Evolutionary conservation across 108 stramenopile genomes (phyloP).

Genomic region (Skeletonema menzelii): DNA sequence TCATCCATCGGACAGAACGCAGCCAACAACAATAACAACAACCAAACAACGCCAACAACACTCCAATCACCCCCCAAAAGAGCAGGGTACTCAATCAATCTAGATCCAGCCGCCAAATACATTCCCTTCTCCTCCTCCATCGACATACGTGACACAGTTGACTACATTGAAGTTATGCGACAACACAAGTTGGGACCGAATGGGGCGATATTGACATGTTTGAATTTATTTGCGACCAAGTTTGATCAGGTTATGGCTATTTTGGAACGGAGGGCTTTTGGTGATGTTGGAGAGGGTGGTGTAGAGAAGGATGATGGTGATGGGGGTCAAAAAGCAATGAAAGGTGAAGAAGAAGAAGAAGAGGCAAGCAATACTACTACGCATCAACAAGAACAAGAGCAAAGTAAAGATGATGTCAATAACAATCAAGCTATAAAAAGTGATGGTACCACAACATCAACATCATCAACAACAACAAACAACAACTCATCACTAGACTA

Average conservation of each 20-base stretch:
- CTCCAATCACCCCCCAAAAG: background rate
- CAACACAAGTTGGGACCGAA: conserved; percentile 99
- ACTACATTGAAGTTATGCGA: conserved; percentile 98
- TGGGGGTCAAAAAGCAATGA: conserved; percentile 1
- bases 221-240: conserved; percentile 98
- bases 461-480: background rate
- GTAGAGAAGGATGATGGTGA: conserved; percentile 1
- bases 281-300: background rate
- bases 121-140: conserved; percentile 94
- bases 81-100: conserved; percentile 89
- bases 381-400: conserved; percentile 5
- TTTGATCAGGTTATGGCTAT: conserved; percentile 98
- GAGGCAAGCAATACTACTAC: background rate
- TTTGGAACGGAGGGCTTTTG: conserved; percentile 82
- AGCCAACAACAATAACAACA: too few relatives aligned
- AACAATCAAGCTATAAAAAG: background rate
- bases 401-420: background rate
- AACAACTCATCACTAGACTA: conserved; percentile 56
- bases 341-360: background rate
- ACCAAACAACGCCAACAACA: background rate
- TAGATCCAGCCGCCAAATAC: conserved; percentile 95
- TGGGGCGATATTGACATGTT: conserved; percentile 97
- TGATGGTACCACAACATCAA: background rate
- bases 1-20: too few relatives aligned
- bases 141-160: conserved; percentile 98